Evolutionary conservation across 1,284 basidiomycete species (phyloP), one percentile per base, ranked within the genome.

Genomic region (Peniophora sp.): DNA sequence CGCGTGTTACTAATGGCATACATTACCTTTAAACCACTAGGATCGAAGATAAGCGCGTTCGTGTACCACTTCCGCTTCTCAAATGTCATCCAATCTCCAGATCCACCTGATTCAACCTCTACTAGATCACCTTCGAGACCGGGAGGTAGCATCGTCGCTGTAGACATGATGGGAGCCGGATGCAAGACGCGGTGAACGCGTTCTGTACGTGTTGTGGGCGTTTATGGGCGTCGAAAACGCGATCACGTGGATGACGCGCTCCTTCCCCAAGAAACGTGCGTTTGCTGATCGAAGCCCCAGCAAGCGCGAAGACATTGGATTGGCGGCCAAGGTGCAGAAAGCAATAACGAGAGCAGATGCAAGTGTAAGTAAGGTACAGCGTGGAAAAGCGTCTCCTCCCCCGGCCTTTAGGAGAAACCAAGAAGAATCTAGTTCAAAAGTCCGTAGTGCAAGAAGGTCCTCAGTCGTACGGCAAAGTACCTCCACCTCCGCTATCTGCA

Each of bases 31-130:
- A 14, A 9, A 14, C 22, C 63, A 64, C 45, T 47, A 48, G 12
- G 55, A 43, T 17, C 63, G 12, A 74, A 55, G 44, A 85, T 71
- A 55, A 83, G 85, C 17, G 74, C 77, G 56, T 83, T 82, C 6
- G 81, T 85, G 55, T 79, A 85, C 25, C 70, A 59, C 59, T 73
- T 79, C 38, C 64, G 61, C 23, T 64, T 62, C 8, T 65, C 59
- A 54, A 68, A 68, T 5, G 53, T 39, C 22, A 62, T 43, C 79
- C 79, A 83, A 5, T 66, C 59, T 5, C 64, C 58, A 0, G 63
- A 61, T 1, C 75, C 75, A 9, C 72, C 71, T 51, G 61, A 69
- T 16, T 62, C 57, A 41, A 61, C 55, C 45, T 64, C 60, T 46
- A 50, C 49, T 12, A 67, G 59, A 23, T 62, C 53, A 38, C 65